Evolutionary conservation across 1,284 basidiomycete genomes (phyloP).

Genomic region (Heterobasidion irregulare): DNA sequence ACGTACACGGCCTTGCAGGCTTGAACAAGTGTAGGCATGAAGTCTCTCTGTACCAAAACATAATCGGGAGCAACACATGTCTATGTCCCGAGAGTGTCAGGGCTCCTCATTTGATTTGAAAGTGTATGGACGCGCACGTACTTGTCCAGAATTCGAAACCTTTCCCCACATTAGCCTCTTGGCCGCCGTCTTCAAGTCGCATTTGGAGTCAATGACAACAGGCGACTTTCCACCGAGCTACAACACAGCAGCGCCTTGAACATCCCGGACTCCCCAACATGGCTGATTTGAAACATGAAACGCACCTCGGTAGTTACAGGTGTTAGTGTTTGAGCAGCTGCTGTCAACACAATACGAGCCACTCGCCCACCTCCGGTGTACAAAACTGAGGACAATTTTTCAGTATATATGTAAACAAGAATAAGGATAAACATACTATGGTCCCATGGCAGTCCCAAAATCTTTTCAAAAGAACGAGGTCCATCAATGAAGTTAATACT

Average conservation of each 20-base stretch:
- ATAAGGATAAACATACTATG: slow-evolving; percentile 50
- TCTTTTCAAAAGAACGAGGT: slow-evolving; percentile 19
- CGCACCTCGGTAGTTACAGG: slow-evolving; percentile 41
- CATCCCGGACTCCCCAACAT: background rate
- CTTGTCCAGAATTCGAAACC: slow-evolving; percentile 69
- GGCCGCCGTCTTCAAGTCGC: slow-evolving; percentile 51
- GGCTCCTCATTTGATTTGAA: no score
- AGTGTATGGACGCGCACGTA: slow-evolving; percentile 12
- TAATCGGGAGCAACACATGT: slow-evolving; percentile 74
- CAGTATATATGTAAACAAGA: background rate
- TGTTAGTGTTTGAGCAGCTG: slow-evolving; percentile 82
- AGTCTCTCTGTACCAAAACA: slow-evolving; percentile 57
- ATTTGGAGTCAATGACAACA: slow-evolving; percentile 66
- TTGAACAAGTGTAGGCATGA: slow-evolving; percentile 55
- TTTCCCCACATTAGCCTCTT: slow-evolving; percentile 78
- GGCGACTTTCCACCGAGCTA: slow-evolving; percentile 71
- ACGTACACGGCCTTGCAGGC: slow-evolving; percentile 55
- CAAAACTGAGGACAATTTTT: slow-evolving; percentile 31
- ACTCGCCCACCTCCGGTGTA: slow-evolving; percentile 68
- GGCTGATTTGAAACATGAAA: background rate
- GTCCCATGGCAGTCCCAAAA: slow-evolving; percentile 81
- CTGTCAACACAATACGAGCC: slow-evolving; percentile 70
- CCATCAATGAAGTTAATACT: background rate
- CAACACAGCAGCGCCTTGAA: no score
- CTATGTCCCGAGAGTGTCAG: slow-evolving; percentile 7